Evolutionary conservation across 2,329 filamentous ascomycete species (phyloP).

Genomic region (Tolypocladium inflatum): DNA sequence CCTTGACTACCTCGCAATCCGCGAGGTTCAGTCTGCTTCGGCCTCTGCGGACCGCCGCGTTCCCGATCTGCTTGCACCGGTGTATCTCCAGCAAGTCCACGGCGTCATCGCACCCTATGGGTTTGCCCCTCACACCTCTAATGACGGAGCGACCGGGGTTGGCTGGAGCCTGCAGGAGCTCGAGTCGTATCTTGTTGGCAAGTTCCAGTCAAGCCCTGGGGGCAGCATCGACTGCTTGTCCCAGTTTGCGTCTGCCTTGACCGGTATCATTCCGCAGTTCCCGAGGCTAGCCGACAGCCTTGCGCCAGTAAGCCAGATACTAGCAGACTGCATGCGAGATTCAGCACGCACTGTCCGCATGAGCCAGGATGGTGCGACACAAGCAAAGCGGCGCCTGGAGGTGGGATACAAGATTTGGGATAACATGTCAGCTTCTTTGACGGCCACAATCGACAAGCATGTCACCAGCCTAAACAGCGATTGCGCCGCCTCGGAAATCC

Average conservation of each 20-base stretch:
- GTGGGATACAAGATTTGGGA: constrained; percentile 34
- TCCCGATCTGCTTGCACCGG: constrained; percentile 16
- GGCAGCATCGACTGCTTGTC: constrained; percentile 33
- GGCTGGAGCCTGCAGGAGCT: constrained; percentile 9
- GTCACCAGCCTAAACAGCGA: constrained; percentile 41
- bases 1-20: constrained; percentile 29
- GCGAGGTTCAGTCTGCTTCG: constrained; percentile 6
- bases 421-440: constrained; percentile 31
- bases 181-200: constrained; percentile 27
- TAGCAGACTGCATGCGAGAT: constrained; percentile 22
- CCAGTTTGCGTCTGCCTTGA: constrained; percentile 30
- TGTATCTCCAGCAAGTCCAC: constrained; percentile 36
- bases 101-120: constrained; percentile 12
- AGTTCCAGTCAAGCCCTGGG: constrained; percentile 31
- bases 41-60: constrained; percentile 3
- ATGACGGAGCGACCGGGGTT: constrained; percentile 5
- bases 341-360: constrained; percentile 11
- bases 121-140: constrained; percentile 4
- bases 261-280: constrained; percentile 29
- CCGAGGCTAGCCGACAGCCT: constrained; percentile 39
- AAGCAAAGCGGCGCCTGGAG: constrained; percentile 23
- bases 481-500: constrained; percentile 27
- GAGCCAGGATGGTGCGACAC: constrained; percentile 9
- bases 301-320: constrained; percentile 24
- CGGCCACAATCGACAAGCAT: constrained; percentile 43